A percentile compares a stretch with the other conserved stretches of the same genome.
These are phyloP conservation scores for Eimeria tenella DNA, from an alignment of 169 alveolate species.

Conservation along the genomic window DNA sequence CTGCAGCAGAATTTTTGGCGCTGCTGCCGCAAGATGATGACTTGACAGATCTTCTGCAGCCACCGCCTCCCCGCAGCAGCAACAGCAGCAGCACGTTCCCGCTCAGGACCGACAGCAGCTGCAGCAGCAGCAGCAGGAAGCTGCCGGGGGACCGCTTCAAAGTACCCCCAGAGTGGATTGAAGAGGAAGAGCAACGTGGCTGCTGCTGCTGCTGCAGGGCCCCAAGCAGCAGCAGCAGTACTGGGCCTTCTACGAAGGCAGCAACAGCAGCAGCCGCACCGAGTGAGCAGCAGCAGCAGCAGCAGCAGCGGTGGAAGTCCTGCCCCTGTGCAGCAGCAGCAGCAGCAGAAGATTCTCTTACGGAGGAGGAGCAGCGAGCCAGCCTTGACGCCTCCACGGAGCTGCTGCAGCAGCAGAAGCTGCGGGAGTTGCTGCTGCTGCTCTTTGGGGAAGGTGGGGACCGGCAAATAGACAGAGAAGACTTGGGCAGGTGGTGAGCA, in stretches of 20 bases:
- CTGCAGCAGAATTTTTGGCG: slow-evolving; percentile 29
- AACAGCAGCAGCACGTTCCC: slow-evolving; percentile 49
- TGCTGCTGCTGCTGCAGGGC: slow-evolving; percentile 57
- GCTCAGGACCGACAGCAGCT: slow-evolving; percentile 1
- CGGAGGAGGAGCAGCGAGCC: slow-evolving; percentile 19
- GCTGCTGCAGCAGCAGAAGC: slow-evolving; percentile 15
- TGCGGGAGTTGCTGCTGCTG: slow-evolving; percentile 25
- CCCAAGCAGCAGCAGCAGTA: slow-evolving; percentile 19
- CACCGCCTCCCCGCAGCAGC: slow-evolving; percentile 37
- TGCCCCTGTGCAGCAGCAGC: slow-evolving; percentile 4
- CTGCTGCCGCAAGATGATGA: slow-evolving; percentile 7
- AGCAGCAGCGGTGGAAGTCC: slow-evolving; percentile 44
- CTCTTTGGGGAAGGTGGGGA: slow-evolving; percentile 20
- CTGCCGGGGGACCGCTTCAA: slow-evolving; percentile 29
- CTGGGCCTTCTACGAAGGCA: not conserved
- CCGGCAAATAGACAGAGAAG: slow-evolving; percentile 1
- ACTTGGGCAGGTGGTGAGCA: not conserved
- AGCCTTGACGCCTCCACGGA: slow-evolving; percentile 1
- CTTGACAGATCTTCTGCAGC: slow-evolving; percentile 2
- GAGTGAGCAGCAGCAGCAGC: slow-evolving; percentile 53
- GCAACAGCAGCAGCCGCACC: slow-evolving; percentile 37
- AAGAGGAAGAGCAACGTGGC: slow-evolving; percentile 11
- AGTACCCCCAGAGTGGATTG: slow-evolving; percentile 17
- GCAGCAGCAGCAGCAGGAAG: slow-evolving; percentile 42
- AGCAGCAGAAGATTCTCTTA: not conserved